Evolutionary conservation across 2,329 filamentous ascomycete genomes (phyloP), one percentile per base, ranked within the genome.

Genomic region (Leptographium procerum): DNA sequence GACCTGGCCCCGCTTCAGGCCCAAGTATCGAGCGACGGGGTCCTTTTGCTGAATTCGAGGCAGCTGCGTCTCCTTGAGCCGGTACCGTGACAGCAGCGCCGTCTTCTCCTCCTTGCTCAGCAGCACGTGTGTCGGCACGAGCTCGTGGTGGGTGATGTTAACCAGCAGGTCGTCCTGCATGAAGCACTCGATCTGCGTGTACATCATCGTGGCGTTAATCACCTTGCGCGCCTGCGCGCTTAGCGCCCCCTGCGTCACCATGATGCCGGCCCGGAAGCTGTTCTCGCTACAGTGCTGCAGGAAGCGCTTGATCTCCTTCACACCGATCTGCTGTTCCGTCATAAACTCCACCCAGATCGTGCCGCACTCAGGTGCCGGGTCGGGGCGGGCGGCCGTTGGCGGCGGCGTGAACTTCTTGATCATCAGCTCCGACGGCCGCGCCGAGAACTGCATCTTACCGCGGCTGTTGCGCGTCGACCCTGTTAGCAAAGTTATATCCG

Each of bases 101-200:
- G 76, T 75, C 81, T 96, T 96, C 78, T 99, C 94, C 67, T 95
- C 90, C 52, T 85, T 82, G 67, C 89, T 95, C 59, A 99, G 83
- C 61, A 97, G 75, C 43, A 97, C 86, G 70, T 99, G 94, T 70
- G 88, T 91, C 51, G 94, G 94, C 33, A 99, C 94, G 58, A 99
- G 82, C 74, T 97, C 92, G 76, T 99, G 94, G 72, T 91, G 89
- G 60, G 92, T 97, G 72, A 99, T 97, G 75, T 99, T 99, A 73
- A 99, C 91, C 61, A 97, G 80, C 66, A 99, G 75, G 74, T 99
- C 94, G 71, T 94, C 88, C 78, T 97, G 94, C 66, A 92, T 83
- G 77, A 99, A 99, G 70, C 90, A 89, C 77, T 99, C 94, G 68
- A 96, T 89, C 68, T 88, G 84, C 58, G 87, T 88, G 70, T 84